Evolutionary conservation across 352 stramenopile genomes (phyloP).

Genomic region (Phytophthora pinifolia): DNA sequence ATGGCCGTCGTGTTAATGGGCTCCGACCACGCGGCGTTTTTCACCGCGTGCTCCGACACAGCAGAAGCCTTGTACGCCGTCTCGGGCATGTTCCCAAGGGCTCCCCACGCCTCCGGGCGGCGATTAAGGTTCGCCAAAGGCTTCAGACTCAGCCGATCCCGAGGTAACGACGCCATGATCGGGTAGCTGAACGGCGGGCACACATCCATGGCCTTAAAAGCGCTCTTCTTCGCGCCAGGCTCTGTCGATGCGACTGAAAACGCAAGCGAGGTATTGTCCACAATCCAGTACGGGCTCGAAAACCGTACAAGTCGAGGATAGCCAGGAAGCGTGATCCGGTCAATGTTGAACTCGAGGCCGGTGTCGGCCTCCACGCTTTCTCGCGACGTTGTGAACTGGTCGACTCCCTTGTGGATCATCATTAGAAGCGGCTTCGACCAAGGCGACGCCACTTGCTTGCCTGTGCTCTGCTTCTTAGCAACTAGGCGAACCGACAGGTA

Average conservation of each 20-base stretch:
- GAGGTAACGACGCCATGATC: slow-evolving; percentile 53
- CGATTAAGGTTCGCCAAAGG: slow-evolving; percentile 43
- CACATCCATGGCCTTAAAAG: slow-evolving; percentile 45
- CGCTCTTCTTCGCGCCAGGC: slow-evolving; percentile 48
- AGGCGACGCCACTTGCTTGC: slow-evolving; percentile 36
- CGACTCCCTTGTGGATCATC: slow-evolving; percentile 71
- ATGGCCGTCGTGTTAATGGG: slow-evolving; percentile 84
- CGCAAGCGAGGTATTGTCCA: slow-evolving; percentile 79
- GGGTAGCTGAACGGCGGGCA: slow-evolving; percentile 60
- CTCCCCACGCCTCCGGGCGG: slow-evolving; percentile 60
- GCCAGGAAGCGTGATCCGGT: slow-evolving; percentile 68
- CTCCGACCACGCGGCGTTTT: slow-evolving; percentile 74
- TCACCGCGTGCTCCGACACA: slow-evolving; percentile 63
- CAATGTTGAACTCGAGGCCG: slow-evolving; percentile 68
- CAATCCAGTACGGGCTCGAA: slow-evolving; percentile 84
- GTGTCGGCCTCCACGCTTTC: slow-evolving; percentile 54
- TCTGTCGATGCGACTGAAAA: slow-evolving; percentile 62
- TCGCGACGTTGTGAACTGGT: slow-evolving; percentile 72
- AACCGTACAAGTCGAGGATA: slow-evolving; percentile 79
- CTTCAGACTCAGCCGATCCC: slow-evolving; percentile 76
- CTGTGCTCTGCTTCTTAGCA: slow-evolving; percentile 34
- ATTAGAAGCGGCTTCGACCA: slow-evolving; percentile 89
- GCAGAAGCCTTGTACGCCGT: slow-evolving; percentile 46
- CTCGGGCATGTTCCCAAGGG: slow-evolving; percentile 53
- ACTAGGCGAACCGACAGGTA: slow-evolving; percentile 75